A percentile compares a stretch with the other conserved stretches of the same genome.
These are phyloP conservation scores for Lantana camara DNA, from an alignment of 257 asterid species.

Conservation along the genomic window DNA sequence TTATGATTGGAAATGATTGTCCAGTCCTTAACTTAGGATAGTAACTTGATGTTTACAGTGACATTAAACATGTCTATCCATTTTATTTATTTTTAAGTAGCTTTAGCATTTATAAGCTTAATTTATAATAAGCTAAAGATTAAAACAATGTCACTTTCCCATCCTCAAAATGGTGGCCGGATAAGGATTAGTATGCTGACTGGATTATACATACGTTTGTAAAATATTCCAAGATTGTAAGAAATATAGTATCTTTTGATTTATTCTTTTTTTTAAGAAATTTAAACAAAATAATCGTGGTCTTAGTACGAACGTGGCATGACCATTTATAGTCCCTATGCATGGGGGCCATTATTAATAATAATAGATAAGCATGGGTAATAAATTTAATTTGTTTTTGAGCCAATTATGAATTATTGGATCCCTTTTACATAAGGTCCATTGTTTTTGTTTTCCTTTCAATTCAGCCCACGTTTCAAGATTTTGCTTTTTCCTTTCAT, in stretches of 20 bases:
- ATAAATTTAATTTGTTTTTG: no score
- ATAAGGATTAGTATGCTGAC: constrained; percentile 23
- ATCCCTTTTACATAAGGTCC: no score
- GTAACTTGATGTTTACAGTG: not conserved
- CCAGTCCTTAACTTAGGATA: not conserved
- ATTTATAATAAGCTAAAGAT: no score
- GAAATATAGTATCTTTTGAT: no score
- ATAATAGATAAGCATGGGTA: no score
- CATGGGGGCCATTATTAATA: no score
- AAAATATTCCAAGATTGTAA: no score
- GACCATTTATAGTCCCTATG: not conserved
- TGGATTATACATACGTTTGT: constrained; percentile 2
- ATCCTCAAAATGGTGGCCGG: no score
- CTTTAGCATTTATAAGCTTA: not conserved
- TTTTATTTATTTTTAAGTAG: not conserved
- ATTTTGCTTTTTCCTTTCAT: not conserved
- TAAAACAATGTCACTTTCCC: no score
- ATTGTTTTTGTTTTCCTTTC: no score
- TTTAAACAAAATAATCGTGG: not conserved
- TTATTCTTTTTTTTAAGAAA: no score
- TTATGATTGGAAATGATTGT: not conserved
- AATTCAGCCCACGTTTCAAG: no score
- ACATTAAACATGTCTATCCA: constrained; percentile 16
- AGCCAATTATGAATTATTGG: not conserved
- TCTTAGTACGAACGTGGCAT: not conserved